Base-by-base conservation (phyloP, 1,284 basidiomycete species). In the Gymnopus androsaceus region DNA sequence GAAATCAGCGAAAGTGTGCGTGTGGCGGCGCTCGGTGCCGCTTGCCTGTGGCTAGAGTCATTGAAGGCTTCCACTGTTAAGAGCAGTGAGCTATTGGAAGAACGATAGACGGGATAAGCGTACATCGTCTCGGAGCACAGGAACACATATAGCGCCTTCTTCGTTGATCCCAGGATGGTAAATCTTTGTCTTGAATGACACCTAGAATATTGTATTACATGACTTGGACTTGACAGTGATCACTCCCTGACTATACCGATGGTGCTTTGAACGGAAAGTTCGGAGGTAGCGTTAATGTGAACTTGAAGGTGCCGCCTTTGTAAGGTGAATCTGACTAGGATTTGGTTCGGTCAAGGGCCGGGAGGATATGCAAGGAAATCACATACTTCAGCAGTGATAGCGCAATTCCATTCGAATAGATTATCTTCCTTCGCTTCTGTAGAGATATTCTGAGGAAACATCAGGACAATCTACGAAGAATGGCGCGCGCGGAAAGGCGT, bases 141-240 rank as follows among this genome's bases (percentile, higher is more conserved):
- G 88, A 25, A 93, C 82, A 67, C 90, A 93, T 54, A 93, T 92
- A 28, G 81, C 76, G 37, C 93, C 94, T 67, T 96, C 92, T 57
- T 94, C 91, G 61, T 95, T 94, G 67, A 96, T 90, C 52, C 94
- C 94, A 14, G 94, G 94, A 72, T 96, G 94, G 67, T 95, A 95
- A 57, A 94, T 89, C 77, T 88, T 93, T 36, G 94, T 95, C 44
- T 76, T 83, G 73, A 95, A 95, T 40, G 83, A 85, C 57, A 95
- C 88, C 93, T 95, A 52, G 31, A 31, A 36, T 45, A 25, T 33
- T 37, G 55, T 30, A 33, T 17, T 19, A 2, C 31, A 5, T 27
- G 36, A 17, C 44, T 27, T 28, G 8, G 14, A 11, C 9, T 4
- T 15, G 21, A 17, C 17, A 27, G 37, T 27, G n/a, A 46, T 12